Evolutionary conservation across 2,329 filamentous ascomycete genomes (phyloP).

Genomic region (Pyricularia pennisetigena): DNA sequence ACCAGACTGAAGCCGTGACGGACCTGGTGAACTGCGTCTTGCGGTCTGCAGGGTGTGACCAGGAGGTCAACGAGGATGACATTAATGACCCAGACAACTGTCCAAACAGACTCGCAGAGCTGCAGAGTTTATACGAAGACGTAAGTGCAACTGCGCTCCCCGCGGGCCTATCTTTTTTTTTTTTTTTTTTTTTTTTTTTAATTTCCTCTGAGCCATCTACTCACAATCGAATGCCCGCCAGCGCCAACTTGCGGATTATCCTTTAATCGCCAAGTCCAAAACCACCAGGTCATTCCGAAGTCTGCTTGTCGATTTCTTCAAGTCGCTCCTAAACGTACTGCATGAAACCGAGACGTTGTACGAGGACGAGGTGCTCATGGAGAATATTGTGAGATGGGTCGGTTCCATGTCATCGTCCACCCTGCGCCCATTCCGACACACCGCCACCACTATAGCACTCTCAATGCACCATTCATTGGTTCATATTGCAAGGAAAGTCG

Average conservation of each 20-base stretch:
- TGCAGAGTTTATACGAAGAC: conserved; percentile 82
- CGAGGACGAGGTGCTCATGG: conserved; percentile 64
- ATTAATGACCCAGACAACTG: conserved; percentile 86
- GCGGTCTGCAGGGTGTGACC: conserved; percentile 68
- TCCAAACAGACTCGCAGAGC: conserved; percentile 64
- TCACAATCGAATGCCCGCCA: conserved; percentile 16
- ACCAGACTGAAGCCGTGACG: conserved; percentile 44
- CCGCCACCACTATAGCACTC: conserved; percentile 75
- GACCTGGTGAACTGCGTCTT: conserved; percentile 60
- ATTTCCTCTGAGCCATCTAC: neutral
- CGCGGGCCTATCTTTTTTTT: too few species aligned
- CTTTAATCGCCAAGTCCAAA: conserved; percentile 74
- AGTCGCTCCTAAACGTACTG: conserved; percentile 63
- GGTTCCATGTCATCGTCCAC: conserved; percentile 82
- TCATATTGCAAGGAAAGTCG: conserved; percentile 31
- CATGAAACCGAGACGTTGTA: conserved; percentile 79
- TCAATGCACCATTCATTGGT: conserved; percentile 69
- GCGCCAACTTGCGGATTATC: conserved; percentile 81
- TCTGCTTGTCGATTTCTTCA: conserved; percentile 69
- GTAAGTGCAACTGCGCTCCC: conserved; percentile 32
- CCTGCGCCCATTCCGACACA: conserved; percentile 87
- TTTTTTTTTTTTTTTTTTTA: too few species aligned
- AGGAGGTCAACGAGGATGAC: conserved; percentile 70
- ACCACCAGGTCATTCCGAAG: conserved; percentile 69
- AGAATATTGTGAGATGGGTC: conserved; percentile 86